Evolutionary conservation across 1,284 basidiomycete species (phyloP).

Genomic region (Kalmanozyma brasiliensis): DNA sequence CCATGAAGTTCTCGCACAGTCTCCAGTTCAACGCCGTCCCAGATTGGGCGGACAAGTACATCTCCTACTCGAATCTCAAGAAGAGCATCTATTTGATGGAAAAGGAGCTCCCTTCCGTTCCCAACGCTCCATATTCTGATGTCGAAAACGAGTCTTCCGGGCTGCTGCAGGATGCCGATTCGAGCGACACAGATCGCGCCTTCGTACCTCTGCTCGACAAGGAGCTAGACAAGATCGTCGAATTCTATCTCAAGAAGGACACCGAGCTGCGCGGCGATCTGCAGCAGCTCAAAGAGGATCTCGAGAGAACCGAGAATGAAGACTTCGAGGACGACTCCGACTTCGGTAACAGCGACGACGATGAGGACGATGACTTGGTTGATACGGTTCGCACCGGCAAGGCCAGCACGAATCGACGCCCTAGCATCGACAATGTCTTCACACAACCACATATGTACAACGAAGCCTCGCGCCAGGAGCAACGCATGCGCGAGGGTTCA

Average conservation of each 20-base stretch:
- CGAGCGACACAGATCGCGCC: constrained; percentile 56
- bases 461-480: constrained; percentile 46
- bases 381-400: constrained; percentile 50
- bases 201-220: constrained; percentile 75
- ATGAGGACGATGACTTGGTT: constrained; percentile 70
- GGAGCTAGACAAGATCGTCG: constrained; percentile 83
- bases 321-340: constrained; percentile 75
- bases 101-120: constrained; percentile 49
- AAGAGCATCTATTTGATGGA: constrained; percentile 67
- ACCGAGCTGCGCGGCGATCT: constrained; percentile 71
- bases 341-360: constrained; percentile 70
- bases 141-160: constrained; percentile 62
- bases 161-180: constrained; percentile 40
- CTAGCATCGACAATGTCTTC: constrained; percentile 59
- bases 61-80: constrained; percentile 70
- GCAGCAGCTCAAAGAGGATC: constrained; percentile 47
- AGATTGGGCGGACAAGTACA: constrained; percentile 94
- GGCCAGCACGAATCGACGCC: constrained; percentile 40
- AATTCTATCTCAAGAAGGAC: constrained; percentile 77
- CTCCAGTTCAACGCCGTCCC: constrained; percentile 92
- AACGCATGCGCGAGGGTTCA: constrained; percentile 43
- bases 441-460: constrained; percentile 51
- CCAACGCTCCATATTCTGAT: constrained; percentile 34
- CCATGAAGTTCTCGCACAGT: constrained; percentile 72
- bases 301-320: constrained; percentile 57